phyloP scores from a whole-genome alignment of 2,329 filamentous ascomycete genomes.

The Rhinocladiella mackenziei region DNA sequence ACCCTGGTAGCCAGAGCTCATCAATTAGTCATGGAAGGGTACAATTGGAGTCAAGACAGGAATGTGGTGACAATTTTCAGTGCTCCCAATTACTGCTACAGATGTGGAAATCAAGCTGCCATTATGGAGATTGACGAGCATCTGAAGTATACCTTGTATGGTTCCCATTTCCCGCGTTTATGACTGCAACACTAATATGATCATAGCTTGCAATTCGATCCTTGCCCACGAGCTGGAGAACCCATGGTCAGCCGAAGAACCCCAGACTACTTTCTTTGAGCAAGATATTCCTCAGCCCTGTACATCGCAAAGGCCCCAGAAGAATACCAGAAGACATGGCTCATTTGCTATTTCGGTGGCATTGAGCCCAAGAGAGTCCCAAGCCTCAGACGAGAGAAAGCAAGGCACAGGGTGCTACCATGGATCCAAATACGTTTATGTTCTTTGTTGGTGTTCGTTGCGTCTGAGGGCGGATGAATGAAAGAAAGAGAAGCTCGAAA shows the following conservation, averaged over 20 bases:
- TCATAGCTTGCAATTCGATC: constrained; percentile 92
- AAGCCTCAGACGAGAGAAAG: not conserved
- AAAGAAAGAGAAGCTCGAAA: not conserved
- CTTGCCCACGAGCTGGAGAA: constrained; percentile 93
- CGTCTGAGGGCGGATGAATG: too few relatives aligned
- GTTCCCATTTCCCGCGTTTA: constrained; percentile 34
- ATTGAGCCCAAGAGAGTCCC: too few relatives aligned
- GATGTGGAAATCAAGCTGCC: constrained; percentile 98
- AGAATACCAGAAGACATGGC: not conserved
- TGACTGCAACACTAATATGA: constrained; percentile 5
- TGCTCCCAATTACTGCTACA: constrained; percentile 95
- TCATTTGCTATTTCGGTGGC: not conserved
- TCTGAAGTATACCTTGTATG: constrained; percentile 98
- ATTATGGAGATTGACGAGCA: constrained; percentile 99
- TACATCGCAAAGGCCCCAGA: not conserved
- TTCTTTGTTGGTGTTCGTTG: too few relatives aligned
- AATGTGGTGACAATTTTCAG: constrained; percentile 97
- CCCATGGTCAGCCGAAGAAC: constrained; percentile 98
- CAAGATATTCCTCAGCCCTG: not conserved
- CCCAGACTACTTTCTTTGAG: constrained; percentile 93
- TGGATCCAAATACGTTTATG: not conserved
- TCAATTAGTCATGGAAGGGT: constrained; percentile 98
- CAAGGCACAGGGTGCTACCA: not conserved
- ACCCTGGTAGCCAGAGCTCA: constrained; percentile 94
- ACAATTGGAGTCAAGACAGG: constrained; percentile 98